A percentile compares a stretch with the other conserved stretches of the same genome.
phyloP scores from a whole-genome alignment of 345 rosid species.

The Microcos paniculata region DNA sequence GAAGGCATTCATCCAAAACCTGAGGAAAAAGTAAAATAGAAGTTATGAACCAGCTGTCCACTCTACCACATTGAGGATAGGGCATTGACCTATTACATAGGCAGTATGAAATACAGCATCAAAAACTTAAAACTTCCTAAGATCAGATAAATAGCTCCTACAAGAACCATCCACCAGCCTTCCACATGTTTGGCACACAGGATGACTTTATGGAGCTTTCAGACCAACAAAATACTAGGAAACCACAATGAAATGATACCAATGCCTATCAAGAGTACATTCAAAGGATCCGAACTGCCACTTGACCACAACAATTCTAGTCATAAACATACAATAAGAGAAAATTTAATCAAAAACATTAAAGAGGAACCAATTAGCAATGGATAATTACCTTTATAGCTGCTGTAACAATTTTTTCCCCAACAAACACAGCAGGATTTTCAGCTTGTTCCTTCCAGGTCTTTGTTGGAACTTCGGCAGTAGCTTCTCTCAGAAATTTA shows the following conservation, averaged over 20 bases:
- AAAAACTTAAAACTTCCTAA: background rate
- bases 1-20: slow-evolving; percentile 91
- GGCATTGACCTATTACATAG: background rate
- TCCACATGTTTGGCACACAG: background rate
- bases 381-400: slow-evolving; percentile 61
- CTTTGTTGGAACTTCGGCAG: slow-evolving; percentile 45
- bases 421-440: slow-evolving; percentile 44
- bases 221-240: background rate
- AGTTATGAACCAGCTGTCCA: background rate
- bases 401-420: slow-evolving; percentile 76
- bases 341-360: background rate
- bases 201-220: background rate
- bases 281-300: background rate
- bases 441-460: slow-evolving; percentile 54
- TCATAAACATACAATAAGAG: background rate
- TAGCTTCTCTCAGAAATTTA: slow-evolving; percentile 43
- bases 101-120: background rate
- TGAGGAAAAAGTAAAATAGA: slow-evolving; percentile 25
- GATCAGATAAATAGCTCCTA: background rate
- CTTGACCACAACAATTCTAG: background rate
- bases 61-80: background rate
- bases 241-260: background rate
- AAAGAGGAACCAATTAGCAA: background rate
- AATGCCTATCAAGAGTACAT: background rate
- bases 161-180: background rate